phyloP scores from a whole-genome alignment of 192 early-diverging fungal species.

The Backusella luteola region DNA sequence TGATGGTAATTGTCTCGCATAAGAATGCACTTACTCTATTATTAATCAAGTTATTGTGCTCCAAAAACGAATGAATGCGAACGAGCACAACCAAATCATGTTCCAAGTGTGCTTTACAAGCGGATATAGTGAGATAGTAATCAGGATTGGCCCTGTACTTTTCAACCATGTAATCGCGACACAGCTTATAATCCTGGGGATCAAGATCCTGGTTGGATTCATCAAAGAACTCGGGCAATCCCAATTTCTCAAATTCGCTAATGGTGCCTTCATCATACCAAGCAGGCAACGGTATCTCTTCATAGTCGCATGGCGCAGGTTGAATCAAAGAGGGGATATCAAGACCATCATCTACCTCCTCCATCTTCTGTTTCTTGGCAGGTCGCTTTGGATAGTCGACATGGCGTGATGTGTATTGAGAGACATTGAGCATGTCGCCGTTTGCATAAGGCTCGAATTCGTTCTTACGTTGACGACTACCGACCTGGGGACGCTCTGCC shows the following conservation, averaged over 20 bases:
- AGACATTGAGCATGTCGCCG: conserved; percentile 64
- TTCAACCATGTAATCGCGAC: conserved; percentile 94
- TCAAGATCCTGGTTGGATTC: conserved; percentile 84
- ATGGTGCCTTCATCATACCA: conserved; percentile 83
- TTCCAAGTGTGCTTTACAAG: conserved; percentile 87
- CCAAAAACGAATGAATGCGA: conserved; percentile 92
- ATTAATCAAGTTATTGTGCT: conserved; percentile 96
- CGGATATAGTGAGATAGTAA: conserved; percentile 93
- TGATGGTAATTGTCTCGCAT: not conserved
- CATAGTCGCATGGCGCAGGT: conserved; percentile 45
- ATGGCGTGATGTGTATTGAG: conserved; percentile 27
- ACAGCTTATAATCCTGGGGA: conserved; percentile 73
- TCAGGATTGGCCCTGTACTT: conserved; percentile 89
- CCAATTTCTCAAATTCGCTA: conserved; percentile 80
- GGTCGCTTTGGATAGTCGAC: conserved; percentile 19
- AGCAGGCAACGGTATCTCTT: conserved; percentile 69
- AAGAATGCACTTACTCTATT: conserved; percentile 66
- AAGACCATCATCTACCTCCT: not conserved
- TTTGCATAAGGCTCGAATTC: conserved; percentile 63
- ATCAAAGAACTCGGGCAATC: conserved; percentile 94
- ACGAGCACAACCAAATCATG: conserved; percentile 94
- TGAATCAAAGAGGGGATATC: not conserved
- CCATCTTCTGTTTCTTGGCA: conserved; percentile 23
- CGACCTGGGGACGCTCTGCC: conserved; percentile 44
- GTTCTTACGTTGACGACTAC: conserved; percentile 51